Evolutionary conservation across 164 flowering plant species (phyloP), one percentile per base, ranked within the genome.

Genomic region (Magnolia changhungtana): DNA sequence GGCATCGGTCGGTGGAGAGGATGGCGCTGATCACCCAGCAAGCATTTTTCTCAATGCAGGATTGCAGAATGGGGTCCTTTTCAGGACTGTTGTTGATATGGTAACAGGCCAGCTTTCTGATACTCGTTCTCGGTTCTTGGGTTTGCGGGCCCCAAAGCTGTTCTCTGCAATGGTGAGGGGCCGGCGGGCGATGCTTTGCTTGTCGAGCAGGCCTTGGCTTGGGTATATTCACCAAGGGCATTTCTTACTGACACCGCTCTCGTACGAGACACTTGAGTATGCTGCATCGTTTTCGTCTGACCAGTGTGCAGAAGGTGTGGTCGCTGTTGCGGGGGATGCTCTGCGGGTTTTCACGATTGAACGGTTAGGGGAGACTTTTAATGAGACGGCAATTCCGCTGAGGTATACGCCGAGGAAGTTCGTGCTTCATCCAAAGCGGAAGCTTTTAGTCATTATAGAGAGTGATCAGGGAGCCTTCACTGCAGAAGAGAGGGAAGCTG

Each of bases 291-390:
- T 96, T 83, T 88, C 98, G 72, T 94, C 99, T 67, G 99, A 96
- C 83, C 99, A 96, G 84, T 96, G 99, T 88, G 90, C 93, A 5
- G 98, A 96, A 86, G 99, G 99, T 88, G 98, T 96, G 8, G 99
- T 96, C 67, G 83, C 99, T 85, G 99, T 94, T 75, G 98, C 99
- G 69, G 99, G 98, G 64, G 90, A 90, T 84, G 97, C 97, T 9
- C 81, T 96, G 81, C 88, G 98, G 79, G 89, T 96, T 80, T 96
- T 96, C 74, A 92, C 97, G 0, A 92, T 96, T 77, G 98, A 96
- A 77, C 83, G 98, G 52, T 81, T 96, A 45, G 99, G 99, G 68
- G 99, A 96, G 79, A 90, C 98, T 21, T 96, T 96, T 58, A 96
- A 96, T 81, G 98, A 96, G 84, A 96, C 98, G 50, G 85, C 85